Evolutionary conservation across 2,329 filamentous ascomycete genomes (phyloP).

Genomic region (Coleophoma eucalyptorum): DNA sequence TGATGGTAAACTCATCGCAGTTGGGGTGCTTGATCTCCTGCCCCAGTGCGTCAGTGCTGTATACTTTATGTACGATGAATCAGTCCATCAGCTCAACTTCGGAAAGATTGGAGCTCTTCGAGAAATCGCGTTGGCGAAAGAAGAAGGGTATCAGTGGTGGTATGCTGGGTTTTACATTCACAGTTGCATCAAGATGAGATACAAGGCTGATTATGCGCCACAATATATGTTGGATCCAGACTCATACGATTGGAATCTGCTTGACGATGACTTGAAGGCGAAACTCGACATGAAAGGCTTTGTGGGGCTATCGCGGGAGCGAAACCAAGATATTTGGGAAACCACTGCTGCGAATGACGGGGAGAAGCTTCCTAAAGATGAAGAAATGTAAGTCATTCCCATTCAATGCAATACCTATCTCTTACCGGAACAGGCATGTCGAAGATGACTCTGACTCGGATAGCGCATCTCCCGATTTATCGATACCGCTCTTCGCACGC

Average conservation of each 20-base stretch:
- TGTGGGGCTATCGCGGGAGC: slow-evolving; percentile 17
- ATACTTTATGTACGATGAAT: slow-evolving; percentile 79
- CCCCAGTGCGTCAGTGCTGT: slow-evolving; percentile 76
- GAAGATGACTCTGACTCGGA: slow-evolving; percentile 10
- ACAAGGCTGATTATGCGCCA: slow-evolving; percentile 76
- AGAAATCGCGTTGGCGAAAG: slow-evolving; percentile 67
- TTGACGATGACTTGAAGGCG: slow-evolving; percentile 51
- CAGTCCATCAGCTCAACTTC: slow-evolving; percentile 64
- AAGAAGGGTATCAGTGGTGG: slow-evolving; percentile 73
- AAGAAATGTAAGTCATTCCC: background rate
- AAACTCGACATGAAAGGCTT: slow-evolving; percentile 28
- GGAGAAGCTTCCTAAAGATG: slow-evolving; percentile 10
- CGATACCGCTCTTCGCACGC: slow-evolving; percentile 50
- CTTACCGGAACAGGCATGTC: background rate
- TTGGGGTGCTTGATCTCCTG: slow-evolving; percentile 73
- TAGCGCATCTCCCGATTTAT: slow-evolving; percentile 2
- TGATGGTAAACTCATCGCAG: slow-evolving; percentile 70
- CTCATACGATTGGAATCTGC: slow-evolving; percentile 55
- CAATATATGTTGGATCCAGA: slow-evolving; percentile 72
- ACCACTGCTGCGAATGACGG: background rate
- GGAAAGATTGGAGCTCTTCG: slow-evolving; percentile 73
- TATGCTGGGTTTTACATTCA: slow-evolving; percentile 84
- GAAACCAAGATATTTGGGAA: background rate
- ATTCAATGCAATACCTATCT: too few species aligned
- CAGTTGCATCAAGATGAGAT: slow-evolving; percentile 76